Base-by-base conservation (phyloP, 257 asterid genomes). In the Ilex asprella region DNA sequence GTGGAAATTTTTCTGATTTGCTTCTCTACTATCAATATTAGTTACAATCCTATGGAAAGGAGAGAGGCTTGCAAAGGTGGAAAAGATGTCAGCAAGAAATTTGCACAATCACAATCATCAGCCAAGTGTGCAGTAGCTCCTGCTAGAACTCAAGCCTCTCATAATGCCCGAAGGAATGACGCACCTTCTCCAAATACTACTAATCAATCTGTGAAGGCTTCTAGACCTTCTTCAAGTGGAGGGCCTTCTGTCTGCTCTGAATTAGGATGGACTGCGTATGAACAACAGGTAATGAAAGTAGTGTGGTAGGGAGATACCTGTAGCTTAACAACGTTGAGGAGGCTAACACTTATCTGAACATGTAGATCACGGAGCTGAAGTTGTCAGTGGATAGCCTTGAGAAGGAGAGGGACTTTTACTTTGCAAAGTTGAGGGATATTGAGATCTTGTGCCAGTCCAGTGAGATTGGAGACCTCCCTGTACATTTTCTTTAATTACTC, bases 371-470 rank as follows among this genome's bases (percentile, higher is more conserved):
- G 0, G 95, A 88, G 62, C 47, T 91, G 85, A 91, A 88, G 79
- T 67, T 91, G 51, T 84, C 89, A 2, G 84, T 91, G 30, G 98
- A 91, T 70, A 81, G 92, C 56, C 81, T 88, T 13, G 98, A 91
- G 82, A 86, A 85, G 81, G 98, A 91, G 77, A 82, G 98, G 72
- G 98, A 88, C 80, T 91, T 88, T 73, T 88, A 88, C 84, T 91
- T 91, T 63, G 78, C 86, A 56, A 91, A 88, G 74, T 58, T 91
- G 79, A 86, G 98, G 81, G 98, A 91, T 60, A 74, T 88, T 55
- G 98, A 88, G 67, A 81, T 91, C 70, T 56, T 88, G 47, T 86
- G 95, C 81, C 96, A 91, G 79, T 77, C 74, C 39, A 86, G 96
- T 7, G 79, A 75, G 66, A 74, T 84, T 59, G 96, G 77, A 77